Conservation (phyloP, 371 early-diverging fungal species). For the Parasitella parasitica region DNA sequence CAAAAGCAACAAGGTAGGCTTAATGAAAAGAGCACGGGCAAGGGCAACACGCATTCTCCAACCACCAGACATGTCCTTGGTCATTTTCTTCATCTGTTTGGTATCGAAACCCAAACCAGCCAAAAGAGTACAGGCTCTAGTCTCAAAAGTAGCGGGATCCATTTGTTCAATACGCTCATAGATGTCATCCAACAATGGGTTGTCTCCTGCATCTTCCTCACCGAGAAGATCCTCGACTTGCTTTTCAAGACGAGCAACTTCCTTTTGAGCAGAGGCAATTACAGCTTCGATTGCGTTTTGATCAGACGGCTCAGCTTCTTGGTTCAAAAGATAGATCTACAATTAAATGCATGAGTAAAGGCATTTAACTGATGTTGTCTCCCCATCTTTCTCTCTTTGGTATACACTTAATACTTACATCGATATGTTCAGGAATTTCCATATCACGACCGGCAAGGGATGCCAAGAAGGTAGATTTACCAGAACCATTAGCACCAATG, state of each 20-base stretch:
- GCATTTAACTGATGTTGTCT: not conserved
- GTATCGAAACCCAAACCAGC: conserved; percentile 94
- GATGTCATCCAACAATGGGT: conserved; percentile 88
- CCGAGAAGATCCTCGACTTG: conserved; percentile 86
- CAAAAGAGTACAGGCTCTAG: conserved; percentile 89
- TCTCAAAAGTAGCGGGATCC: conserved; percentile 93
- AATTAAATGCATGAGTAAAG: too few species aligned
- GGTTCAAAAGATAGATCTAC: conserved; percentile 77
- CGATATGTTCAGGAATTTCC: conserved; percentile 95
- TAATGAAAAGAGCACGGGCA: conserved; percentile 95
- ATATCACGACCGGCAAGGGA: conserved; percentile 94
- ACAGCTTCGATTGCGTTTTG: conserved; percentile 91
- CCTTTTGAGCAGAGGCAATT: conserved; percentile 84
- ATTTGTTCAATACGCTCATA: conserved; percentile 93
- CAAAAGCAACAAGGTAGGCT: conserved; percentile 94
- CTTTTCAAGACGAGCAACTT: conserved; percentile 87
- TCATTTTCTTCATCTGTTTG: conserved; percentile 81
- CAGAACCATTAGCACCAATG: conserved; percentile 96
- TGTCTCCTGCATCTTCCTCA: conserved; percentile 82
- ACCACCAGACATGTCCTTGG: conserved; percentile 98
- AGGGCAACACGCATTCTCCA: conserved; percentile 99
- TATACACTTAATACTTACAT: conserved; percentile 67
- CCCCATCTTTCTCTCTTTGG: not conserved
- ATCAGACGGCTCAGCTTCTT: conserved; percentile 94
- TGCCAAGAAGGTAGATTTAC: conserved; percentile 97